phyloP scores from a whole-genome alignment of 129 eudicot genomes.

The Centella asiatica region DNA sequence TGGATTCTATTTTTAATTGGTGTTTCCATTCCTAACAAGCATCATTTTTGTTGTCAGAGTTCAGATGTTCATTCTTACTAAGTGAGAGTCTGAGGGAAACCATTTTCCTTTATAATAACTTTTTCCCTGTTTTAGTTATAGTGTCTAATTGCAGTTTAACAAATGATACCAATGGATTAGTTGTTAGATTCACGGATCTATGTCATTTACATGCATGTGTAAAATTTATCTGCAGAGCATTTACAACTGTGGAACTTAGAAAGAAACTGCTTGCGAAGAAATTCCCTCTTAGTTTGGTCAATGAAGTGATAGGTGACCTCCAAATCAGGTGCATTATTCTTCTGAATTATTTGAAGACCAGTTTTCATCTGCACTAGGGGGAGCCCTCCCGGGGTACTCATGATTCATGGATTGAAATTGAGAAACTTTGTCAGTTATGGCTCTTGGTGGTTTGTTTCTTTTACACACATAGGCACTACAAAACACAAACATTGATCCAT shows the following conservation, averaged over 20 bases:
- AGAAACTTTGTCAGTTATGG: neutral
- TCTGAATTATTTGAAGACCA: neutral
- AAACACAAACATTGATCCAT: neutral
- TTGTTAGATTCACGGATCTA: neutral
- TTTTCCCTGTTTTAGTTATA: neutral
- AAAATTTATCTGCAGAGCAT: constrained; percentile 36
- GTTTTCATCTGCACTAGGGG: neutral
- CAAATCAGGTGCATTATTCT: constrained; percentile 47
- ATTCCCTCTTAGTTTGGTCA: constrained; percentile 36
- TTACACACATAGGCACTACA: no score
- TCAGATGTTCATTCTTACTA: neutral
- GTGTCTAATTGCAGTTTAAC: neutral
- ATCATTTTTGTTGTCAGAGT: neutral
- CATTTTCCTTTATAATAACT: no score
- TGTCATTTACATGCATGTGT: neutral
- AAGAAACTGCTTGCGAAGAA: constrained; percentile 52
- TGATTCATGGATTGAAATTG: neutral
- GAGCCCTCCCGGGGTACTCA: no score
- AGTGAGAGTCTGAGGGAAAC: neutral
- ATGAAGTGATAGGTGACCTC: constrained; percentile 58
- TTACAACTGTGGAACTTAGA: constrained; percentile 54
- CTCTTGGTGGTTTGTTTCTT: neutral
- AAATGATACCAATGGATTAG: neutral
- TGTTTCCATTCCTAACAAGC: neutral
- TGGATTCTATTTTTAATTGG: neutral